phyloP scores from a whole-genome alignment of 2,329 filamentous ascomycete genomes.

The Acephala macrosclerotiorum region DNA sequence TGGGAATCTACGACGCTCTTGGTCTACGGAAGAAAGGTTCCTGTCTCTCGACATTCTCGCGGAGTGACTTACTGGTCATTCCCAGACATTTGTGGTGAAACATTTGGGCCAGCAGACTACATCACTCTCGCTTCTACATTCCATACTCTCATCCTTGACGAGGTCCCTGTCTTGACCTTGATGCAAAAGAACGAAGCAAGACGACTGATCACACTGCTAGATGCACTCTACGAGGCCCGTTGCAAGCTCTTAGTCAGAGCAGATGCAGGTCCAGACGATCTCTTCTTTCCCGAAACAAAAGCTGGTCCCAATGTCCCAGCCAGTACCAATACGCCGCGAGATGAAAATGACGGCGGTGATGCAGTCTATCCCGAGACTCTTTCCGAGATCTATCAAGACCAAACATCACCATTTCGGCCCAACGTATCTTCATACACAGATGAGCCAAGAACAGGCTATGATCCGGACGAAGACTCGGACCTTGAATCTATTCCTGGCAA shows the following conservation, averaged over 20 bases:
- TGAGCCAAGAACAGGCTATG: slow-evolving; percentile 55
- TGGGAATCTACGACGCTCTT: slow-evolving; percentile 55
- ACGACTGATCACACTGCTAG: slow-evolving; percentile 80
- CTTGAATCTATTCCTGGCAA: slow-evolving; percentile 50
- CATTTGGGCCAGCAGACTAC: slow-evolving; percentile 82
- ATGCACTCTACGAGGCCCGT: slow-evolving; percentile 82
- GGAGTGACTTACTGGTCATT: slow-evolving; percentile 73
- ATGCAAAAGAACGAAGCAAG: slow-evolving; percentile 82
- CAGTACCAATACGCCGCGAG: slow-evolving; percentile 46
- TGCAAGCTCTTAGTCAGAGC: slow-evolving; percentile 78
- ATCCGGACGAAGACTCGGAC: slow-evolving; percentile 65
- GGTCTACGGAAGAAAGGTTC: slow-evolving; percentile 70
- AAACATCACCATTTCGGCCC: slow-evolving; percentile 77
- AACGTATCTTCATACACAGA: slow-evolving; percentile 73
- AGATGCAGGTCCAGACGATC: slow-evolving; percentile 70
- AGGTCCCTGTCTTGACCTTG: slow-evolving; percentile 71
- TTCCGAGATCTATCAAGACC: slow-evolving; percentile 80
- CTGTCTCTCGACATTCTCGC: slow-evolving; percentile 62
- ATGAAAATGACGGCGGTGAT: slow-evolving; percentile 50
- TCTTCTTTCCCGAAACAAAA: slow-evolving; percentile 75
- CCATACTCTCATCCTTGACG: slow-evolving; percentile 78
- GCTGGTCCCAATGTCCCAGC: slow-evolving; percentile 25
- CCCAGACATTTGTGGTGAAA: slow-evolving; percentile 66
- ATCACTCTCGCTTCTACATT: slow-evolving; percentile 81
- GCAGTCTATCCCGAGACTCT: slow-evolving; percentile 70